phyloP scores from a whole-genome alignment of 257 asterid genomes.

The Penstemon barbatus region DNA sequence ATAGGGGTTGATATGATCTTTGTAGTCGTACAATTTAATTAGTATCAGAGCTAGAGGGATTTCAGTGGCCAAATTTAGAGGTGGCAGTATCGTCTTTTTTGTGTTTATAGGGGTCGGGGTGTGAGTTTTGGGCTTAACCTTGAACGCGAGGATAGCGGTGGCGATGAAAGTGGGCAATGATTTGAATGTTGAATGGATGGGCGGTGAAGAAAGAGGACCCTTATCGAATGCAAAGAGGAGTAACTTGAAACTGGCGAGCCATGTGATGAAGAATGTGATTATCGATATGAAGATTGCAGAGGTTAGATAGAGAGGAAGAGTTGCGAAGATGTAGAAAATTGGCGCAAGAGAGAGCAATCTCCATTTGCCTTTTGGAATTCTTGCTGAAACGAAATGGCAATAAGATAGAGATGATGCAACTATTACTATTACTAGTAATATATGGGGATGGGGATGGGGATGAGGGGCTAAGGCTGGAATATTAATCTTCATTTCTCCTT shows the following conservation, averaged over 20 bases:
- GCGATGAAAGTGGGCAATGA: slow-evolving; percentile 47
- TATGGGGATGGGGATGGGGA: background rate
- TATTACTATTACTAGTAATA: slow-evolving; percentile 29
- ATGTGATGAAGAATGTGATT: slow-evolving; percentile 49
- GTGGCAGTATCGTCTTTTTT: slow-evolving; percentile 32
- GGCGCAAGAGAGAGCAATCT: slow-evolving; percentile 58
- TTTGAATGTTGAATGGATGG: slow-evolving; percentile 3
- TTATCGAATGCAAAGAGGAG: slow-evolving; percentile 58
- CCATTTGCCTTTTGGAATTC: slow-evolving; percentile 40
- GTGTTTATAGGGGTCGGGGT: background rate
- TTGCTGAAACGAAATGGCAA: slow-evolving; percentile 41
- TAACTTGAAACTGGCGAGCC: slow-evolving; percentile 57
- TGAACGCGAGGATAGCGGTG: slow-evolving; percentile 54
- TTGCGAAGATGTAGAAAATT: slow-evolving; percentile 37
- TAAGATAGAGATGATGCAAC: slow-evolving; percentile 42
- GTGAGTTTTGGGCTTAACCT: slow-evolving; percentile 18
- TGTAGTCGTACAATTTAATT: slow-evolving; percentile 5
- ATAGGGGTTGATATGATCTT: slow-evolving; percentile 20
- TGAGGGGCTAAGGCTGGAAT: no score
- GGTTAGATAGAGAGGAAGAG: slow-evolving; percentile 42
- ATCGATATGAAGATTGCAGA: slow-evolving; percentile 42
- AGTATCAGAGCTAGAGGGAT: slow-evolving; percentile 28
- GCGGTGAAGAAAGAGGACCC: slow-evolving; percentile 49
- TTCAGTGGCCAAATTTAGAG: slow-evolving; percentile 35
- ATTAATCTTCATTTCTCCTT: slow-evolving; percentile 37